phyloP scores from a whole-genome alignment of 805 yeast species.

The Wickerhamomyces bovis region DNA sequence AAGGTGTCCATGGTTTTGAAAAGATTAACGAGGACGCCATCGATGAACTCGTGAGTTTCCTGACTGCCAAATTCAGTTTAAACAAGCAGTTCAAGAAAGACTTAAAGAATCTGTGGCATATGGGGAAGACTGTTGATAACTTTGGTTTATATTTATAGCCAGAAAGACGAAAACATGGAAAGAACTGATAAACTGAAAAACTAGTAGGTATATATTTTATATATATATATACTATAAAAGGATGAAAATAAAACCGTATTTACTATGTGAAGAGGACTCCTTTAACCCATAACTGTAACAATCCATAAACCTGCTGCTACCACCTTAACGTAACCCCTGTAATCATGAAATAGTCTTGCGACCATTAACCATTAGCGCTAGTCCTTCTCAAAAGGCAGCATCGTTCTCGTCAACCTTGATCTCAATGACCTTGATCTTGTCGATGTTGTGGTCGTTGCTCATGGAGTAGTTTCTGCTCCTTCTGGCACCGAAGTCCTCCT shows the following conservation, averaged over 20 bases:
- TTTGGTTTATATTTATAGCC: constrained; percentile 19
- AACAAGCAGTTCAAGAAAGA: constrained; percentile 5
- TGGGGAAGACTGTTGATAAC: constrained; percentile 20
- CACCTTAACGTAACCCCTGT: too few species aligned
- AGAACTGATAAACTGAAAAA: not conserved
- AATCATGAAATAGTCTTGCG: not conserved
- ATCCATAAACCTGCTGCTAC: too few species aligned
- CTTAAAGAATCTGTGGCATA: constrained; percentile 3
- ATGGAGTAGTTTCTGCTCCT: constrained; percentile 8
- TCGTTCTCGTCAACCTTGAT: constrained; percentile 18
- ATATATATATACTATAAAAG: too few species aligned
- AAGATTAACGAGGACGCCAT: constrained; percentile 37
- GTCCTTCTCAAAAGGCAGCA: not conserved
- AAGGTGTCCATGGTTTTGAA: constrained; percentile 58
- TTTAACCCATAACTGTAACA: not conserved
- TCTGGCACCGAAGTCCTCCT: not conserved
- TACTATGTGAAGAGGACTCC: not conserved
- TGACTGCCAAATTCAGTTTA: constrained; percentile 5
- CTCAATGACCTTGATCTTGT: constrained; percentile 20
- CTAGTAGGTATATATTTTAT: not conserved
- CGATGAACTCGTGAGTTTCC: constrained; percentile 8
- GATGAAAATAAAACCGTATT: not conserved
- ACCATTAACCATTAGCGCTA: not conserved
- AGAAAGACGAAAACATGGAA: not conserved
- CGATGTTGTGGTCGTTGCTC: constrained; percentile 13